Evolutionary conservation across 768 basidiomycete genomes (phyloP), one percentile per base, ranked within the genome.

Genomic region (Daedaleopsis nitida): DNA sequence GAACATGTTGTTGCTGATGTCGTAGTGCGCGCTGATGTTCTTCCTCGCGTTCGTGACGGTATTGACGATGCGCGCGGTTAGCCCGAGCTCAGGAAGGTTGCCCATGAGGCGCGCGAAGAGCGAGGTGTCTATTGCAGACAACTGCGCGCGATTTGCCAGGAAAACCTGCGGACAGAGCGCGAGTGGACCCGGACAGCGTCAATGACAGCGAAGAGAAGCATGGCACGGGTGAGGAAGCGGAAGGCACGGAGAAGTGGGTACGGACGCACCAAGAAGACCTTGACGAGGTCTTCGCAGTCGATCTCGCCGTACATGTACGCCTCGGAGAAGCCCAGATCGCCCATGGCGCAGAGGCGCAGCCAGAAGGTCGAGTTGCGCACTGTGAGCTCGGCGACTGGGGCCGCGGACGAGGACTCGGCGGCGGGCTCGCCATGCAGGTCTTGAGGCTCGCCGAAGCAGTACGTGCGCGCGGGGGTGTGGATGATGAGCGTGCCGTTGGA

Each of bases 281-380:
- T 74, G 4, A 84, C 79, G n/a, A 92, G 77, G 66, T 89, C 82
- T 58, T 84, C 81, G 55, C 85, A 85, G 64, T 87, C 83, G 34
- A 89, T 84, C 48, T 92, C 89, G 8, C 89, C 88, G 57, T 84
- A 85, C 90, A 92, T 91, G 73, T 86, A 91, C 0, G 86, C 85
- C 72, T 92, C 90, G 5, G 86, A 80, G 66, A 92, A 90, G 3
- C 88, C 90, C 47, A 92, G 74, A 69, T 90, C 88, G 23, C 85
- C 80, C 78, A 86, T 84, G 9, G 79, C 70, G 58, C 81, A 81
- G 14, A 87, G 74, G 0, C 86, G 76, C 10, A 86, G 72, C 85
- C 86, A 87, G 68, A 88, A 87, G 12, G 75, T 71, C 63, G 85
- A 81, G 37, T 66, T 50, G 58, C 49, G 60, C 13, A 69, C 68